Evolutionary conservation across 176 grass and related monocot species (phyloP).

Genomic region (Musa troglodytarum): DNA sequence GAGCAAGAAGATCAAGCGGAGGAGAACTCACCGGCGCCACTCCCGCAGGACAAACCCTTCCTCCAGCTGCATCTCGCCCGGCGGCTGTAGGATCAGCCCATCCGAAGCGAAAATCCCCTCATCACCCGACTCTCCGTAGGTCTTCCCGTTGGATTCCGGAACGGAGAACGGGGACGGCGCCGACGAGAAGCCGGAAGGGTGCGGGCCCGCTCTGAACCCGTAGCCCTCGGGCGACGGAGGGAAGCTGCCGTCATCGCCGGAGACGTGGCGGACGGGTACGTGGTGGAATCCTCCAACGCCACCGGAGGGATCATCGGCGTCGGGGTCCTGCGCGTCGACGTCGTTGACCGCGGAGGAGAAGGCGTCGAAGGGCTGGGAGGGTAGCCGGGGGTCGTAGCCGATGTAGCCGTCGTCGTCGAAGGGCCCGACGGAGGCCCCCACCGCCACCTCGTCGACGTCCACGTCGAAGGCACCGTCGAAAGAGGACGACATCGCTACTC

Average conservation of each 20-base stretch:
- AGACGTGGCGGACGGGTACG: conserved; percentile 11
- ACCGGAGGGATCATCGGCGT: background rate
- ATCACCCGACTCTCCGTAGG: conserved; percentile 14
- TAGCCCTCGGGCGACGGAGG: conserved; percentile 2
- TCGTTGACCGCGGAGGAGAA: background rate
- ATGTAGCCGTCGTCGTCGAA: conserved; percentile 15
- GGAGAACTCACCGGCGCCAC: conserved; percentile 58
- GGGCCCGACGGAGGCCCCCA: background rate
- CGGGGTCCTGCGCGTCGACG: background rate
- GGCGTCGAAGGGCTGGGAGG: conserved; percentile 13
- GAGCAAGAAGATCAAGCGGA: background rate
- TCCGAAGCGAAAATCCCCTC: conserved; percentile 26
- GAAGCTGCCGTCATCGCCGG: background rate
- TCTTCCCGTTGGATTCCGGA: conserved; percentile 32
- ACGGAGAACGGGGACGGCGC: conserved; percentile 43
- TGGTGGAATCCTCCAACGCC: background rate
- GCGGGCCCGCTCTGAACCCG: background rate
- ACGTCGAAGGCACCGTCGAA: background rate
- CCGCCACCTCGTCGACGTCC: background rate
- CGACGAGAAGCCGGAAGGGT: conserved; percentile 12
- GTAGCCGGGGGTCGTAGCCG: conserved; percentile 8
- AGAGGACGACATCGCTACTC: conserved; percentile 3
- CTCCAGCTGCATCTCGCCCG: conserved; percentile 58
- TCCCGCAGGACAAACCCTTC: conserved; percentile 59
- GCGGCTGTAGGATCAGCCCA: conserved; percentile 47